A percentile compares a stretch with the other conserved stretches of the same genome.
phyloP scores from a whole-genome alignment of 305 asterid genomes.

The Fraxinus baroniana region DNA sequence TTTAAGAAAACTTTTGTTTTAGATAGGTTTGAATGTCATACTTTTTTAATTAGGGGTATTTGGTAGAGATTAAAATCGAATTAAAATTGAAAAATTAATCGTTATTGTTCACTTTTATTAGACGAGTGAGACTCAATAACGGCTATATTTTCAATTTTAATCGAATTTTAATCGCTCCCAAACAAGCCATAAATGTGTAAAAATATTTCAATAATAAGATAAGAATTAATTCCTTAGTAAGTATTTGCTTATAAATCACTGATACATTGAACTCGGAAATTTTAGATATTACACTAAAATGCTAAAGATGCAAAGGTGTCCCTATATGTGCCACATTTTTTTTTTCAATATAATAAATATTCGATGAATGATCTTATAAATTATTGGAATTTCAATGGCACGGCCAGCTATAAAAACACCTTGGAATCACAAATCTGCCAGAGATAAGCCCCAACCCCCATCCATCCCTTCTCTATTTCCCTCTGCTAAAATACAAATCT shows the following conservation, averaged over 20 bases:
- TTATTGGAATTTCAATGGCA: neutral
- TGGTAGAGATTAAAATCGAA: no score
- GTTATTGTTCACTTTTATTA: no score
- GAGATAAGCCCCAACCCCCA: neutral
- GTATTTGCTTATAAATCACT: neutral
- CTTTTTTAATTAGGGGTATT: no score
- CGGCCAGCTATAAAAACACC: slow-evolving; percentile 1
- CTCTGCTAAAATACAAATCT: slow-evolving; percentile 14
- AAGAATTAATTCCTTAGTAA: no score
- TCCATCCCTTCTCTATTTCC: neutral
- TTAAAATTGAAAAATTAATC: no score
- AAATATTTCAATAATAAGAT: no score
- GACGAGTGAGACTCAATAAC: no score
- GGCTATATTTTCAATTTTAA: no score
- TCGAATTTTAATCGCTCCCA: no score
- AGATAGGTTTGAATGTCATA: no score
- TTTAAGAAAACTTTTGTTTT: neutral
- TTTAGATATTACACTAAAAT: neutral
- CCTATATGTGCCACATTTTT: neutral
- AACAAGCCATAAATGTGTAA: no score
- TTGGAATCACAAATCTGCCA: neutral
- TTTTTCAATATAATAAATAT: neutral
- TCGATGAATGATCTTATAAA: no score
- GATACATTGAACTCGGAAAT: neutral
- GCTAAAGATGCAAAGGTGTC: neutral